Evolutionary conservation across 768 basidiomycete species (phyloP), one percentile per base, ranked within the genome.

Genomic region (Lactarius deliciosus): DNA sequence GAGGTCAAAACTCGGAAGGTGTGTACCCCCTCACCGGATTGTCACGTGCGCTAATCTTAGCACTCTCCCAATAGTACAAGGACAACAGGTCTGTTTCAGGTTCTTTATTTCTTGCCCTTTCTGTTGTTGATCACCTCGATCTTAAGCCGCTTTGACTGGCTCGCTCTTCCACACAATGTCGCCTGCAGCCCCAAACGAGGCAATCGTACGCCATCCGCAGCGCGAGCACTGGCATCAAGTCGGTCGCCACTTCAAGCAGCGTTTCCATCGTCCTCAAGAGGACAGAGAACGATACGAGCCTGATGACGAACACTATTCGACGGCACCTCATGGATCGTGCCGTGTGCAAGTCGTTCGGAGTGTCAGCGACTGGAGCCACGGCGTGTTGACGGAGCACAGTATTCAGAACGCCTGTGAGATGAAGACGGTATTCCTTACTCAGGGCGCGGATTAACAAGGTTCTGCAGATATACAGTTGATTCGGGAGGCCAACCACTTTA

Each of bases 321-420:
- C 75, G 18, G 71, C 78, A 8, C 82, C 81, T 30, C 79, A 82
- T 36, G 83, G 83, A 2, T 81, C 80, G 9, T 89, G 88, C 73
- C 80, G 80, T 40, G 89, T 94, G 20, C 94, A 98, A 79, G 93
- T 84, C 18, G 83, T 93, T 53, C 85, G 96, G 62, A 92, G 90
- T 68, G 91, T 95, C 25, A 87, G 83, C 1, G 96, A 98, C 77
- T 99, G 96, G 96, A 91, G 89, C 72, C 92, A 94, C 72, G 96
- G 96, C 2, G 91, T 95, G 41, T 80, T 96, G 69, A 89, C 85
- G 4, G 96, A 98, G 76, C 85, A 86, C 65, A 94, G 92, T 76
- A 94, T 98, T 66, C 96, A 97, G 77, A 90, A 94, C 71, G 96
- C 96, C 57, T 94, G 92, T 92, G 73, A 75, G 90, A 84, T 2